Evolutionary conservation across 805 yeast species (phyloP).

Genomic region (Candida palmyrensis): DNA sequence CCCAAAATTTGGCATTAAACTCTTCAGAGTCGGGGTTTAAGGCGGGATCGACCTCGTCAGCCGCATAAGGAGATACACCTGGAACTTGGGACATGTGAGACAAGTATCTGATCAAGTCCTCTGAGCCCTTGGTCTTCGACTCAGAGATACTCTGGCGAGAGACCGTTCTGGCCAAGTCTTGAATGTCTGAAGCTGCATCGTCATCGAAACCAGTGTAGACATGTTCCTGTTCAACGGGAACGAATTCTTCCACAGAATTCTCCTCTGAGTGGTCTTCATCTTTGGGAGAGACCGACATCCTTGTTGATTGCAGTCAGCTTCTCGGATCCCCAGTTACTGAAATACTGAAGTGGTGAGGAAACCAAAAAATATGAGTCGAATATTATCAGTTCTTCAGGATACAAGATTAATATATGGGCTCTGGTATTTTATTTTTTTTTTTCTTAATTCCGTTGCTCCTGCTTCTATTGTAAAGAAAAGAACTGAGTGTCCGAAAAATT

Average conservation of each 20-base stretch:
- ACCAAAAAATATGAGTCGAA: too few species aligned
- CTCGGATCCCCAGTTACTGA: too few species aligned
- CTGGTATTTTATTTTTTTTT: too few species aligned
- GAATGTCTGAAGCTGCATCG: slow-evolving; percentile 27
- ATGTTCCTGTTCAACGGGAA: slow-evolving; percentile 14
- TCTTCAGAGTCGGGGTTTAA: slow-evolving; percentile 57
- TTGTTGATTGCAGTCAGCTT: too few species aligned
- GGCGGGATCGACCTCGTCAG: slow-evolving; percentile 25
- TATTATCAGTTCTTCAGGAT: too few species aligned
- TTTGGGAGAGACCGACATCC: background rate
- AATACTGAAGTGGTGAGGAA: too few species aligned
- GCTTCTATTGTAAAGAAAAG: too few species aligned
- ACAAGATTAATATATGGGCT: too few species aligned
- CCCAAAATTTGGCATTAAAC: slow-evolving; percentile 62
- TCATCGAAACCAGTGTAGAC: slow-evolving; percentile 33
- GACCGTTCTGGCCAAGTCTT: slow-evolving; percentile 40
- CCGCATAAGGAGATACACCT: slow-evolving; percentile 36
- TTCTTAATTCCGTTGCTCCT: too few species aligned
- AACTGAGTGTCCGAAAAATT: too few species aligned
- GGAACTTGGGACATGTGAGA: slow-evolving; percentile 51
- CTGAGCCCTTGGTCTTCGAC: slow-evolving; percentile 12
- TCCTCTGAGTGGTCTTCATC: slow-evolving; percentile 7
- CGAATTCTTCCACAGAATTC: slow-evolving; percentile 7
- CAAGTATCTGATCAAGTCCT: slow-evolving; percentile 31
- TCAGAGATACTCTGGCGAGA: slow-evolving; percentile 13